Evolutionary conservation across 805 yeast species (phyloP).

Genomic region (Candida koratica): DNA sequence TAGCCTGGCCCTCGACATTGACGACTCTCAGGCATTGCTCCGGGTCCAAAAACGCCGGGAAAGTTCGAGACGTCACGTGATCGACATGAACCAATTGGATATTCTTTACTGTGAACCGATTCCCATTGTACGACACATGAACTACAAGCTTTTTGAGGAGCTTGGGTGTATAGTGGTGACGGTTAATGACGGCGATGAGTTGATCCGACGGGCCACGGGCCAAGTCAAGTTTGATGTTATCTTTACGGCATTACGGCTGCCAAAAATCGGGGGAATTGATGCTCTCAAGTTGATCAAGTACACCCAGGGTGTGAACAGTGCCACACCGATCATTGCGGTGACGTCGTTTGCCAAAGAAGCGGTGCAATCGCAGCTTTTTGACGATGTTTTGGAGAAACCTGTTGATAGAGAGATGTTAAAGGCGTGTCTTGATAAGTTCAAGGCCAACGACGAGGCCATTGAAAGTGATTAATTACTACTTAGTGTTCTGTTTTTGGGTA

Average conservation of each 20-base stretch:
- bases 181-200: conserved; percentile 75
- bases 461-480: no score
- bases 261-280: conserved; percentile 68
- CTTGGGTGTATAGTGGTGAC: conserved; percentile 78
- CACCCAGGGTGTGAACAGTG: conserved; percentile 73
- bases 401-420: conserved; percentile 23
- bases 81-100: conserved; percentile 43
- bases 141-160: conserved; percentile 57
- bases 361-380: conserved; percentile 48
- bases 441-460: conserved; percentile 22
- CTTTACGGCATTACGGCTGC: conserved; percentile 65
- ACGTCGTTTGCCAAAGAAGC: conserved; percentile 75
- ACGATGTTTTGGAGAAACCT: conserved; percentile 75
- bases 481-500: background rate
- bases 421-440: conserved; percentile 19
- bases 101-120: conserved; percentile 83
- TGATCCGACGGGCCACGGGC: conserved; percentile 76
- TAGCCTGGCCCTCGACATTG: conserved; percentile 55
- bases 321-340: conserved; percentile 72
- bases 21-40: conserved; percentile 44
- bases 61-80: conserved; percentile 38
- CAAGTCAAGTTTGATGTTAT: conserved; percentile 81
- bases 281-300: conserved; percentile 70
- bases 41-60: conserved; percentile 54
- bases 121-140: conserved; percentile 71